Conservation (phyloP, 2,329 filamentous ascomycete species). For the Dactylellina cionopaga region DNA sequence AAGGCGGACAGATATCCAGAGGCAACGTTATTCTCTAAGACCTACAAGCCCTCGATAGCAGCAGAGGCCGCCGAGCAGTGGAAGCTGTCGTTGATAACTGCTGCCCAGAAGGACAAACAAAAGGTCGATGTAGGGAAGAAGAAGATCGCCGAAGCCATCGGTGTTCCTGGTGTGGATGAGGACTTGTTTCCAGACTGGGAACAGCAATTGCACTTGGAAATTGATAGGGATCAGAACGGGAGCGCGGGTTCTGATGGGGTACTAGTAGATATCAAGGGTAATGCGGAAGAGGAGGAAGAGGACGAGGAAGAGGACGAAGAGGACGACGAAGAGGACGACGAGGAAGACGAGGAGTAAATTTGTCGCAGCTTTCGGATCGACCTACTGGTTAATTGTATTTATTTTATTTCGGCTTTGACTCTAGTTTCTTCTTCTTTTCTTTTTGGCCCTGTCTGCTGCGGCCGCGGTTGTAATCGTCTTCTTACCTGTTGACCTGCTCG, state of each 20-base stretch:
- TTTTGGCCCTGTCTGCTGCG: slow-evolving; percentile 3
- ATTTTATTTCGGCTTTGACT: slow-evolving; percentile 3
- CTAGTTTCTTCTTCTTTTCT: slow-evolving; percentile 4
- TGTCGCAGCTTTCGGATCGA: neutral
- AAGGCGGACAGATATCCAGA: slow-evolving; percentile 84
- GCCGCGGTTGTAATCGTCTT: neutral
- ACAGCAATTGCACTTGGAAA: slow-evolving; percentile 83
- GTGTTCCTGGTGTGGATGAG: slow-evolving; percentile 80
- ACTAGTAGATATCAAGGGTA: slow-evolving; percentile 60
- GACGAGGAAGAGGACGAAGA: slow-evolving; percentile 54
- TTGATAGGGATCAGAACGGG: slow-evolving; percentile 65
- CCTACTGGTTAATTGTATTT: slow-evolving; percentile 25
- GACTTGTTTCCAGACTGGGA: slow-evolving; percentile 98
- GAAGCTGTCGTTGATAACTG: slow-evolving; percentile 74
- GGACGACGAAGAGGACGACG: slow-evolving; percentile 46
- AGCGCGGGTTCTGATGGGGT: slow-evolving; percentile 63
- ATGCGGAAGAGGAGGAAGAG: slow-evolving; percentile 60
- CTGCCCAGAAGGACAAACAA: slow-evolving; percentile 75
- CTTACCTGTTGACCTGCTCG: neutral
- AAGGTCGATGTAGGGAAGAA: slow-evolving; percentile 66
- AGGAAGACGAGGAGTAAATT: slow-evolving; percentile 53
- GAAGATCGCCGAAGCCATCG: slow-evolving; percentile 84
- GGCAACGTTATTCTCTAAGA: slow-evolving; percentile 90
- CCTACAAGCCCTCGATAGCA: slow-evolving; percentile 86
- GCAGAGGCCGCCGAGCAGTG: slow-evolving; percentile 75